Evolutionary conservation across 2,329 filamentous ascomycete species (phyloP), one percentile per base, ranked within the genome.

Genomic region (Fusarium neocosmosporiellum): DNA sequence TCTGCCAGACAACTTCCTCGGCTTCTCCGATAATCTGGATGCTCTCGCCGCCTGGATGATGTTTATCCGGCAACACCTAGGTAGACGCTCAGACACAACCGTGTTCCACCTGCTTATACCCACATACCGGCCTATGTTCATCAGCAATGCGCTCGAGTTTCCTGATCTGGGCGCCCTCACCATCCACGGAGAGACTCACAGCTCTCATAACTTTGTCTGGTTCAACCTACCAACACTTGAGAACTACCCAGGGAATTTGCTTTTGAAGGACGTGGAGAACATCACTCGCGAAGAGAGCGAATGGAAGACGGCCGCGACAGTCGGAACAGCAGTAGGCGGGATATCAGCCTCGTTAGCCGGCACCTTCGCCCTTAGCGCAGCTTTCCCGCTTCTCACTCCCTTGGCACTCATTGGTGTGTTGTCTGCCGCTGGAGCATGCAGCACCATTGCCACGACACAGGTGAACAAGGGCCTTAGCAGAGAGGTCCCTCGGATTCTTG

Each of bases 41-140:
- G 70, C 70, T 11, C 70, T 72, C 5, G 70, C 70, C 6, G 70
- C 70, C 4, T 72, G 46, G 18, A 48, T 72, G 2, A 29, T 57
- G 43, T 72, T 72, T 50, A 58, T 72, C 14, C 70, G 70, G 39
- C 66, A 70, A 63, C 59, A 67, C 7, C 41, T 72, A 4, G 70
- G 70, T 5, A 72, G 69, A 53, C 70, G 70, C 8, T 59, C 70
- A 29, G 66, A 70, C 11, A 54, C 67, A 24, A 57, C 70, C 36
- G 64, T 72, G 70, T 73, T 72, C 22, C 70, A 72, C 14, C 31
- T 72, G 2, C 66, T 72, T 9, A 64, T 72, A 7, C 70, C 70
- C 13, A 67, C 66, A n/a, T 72, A 59, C n/a, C 63, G 70, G 16
- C 70, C 70, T 16, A 73, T 72, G 37, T 58, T 64, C 14, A 65